Conservation (phyloP, 106 monocot genomes). For the Acanthochlamys bracteata region DNA sequence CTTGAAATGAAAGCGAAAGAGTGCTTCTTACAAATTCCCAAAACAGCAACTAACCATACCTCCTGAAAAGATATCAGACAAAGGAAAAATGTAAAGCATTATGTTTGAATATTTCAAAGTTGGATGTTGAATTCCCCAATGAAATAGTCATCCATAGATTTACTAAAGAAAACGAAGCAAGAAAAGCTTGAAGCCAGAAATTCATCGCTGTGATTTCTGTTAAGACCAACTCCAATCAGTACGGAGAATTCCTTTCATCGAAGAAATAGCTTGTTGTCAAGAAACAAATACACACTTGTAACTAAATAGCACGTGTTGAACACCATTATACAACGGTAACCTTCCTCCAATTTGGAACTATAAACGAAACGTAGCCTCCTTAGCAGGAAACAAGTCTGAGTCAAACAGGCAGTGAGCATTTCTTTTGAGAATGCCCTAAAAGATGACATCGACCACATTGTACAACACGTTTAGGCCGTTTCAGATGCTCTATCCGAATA, state of each 20-base stretch:
- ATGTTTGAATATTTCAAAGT: no score
- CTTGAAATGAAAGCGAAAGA: no score
- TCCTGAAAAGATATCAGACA: no score
- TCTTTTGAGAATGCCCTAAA: constrained; percentile 97
- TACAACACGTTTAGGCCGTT: constrained; percentile 82
- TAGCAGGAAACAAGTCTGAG: neutral
- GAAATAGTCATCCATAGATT: no score
- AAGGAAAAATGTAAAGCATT: no score
- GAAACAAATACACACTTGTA: neutral
- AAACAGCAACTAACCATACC: no score
- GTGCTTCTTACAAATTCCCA: no score
- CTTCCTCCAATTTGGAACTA: neutral
- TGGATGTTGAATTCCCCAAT: no score
- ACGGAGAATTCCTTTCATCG: neutral
- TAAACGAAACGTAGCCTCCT: neutral
- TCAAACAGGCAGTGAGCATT: constrained; percentile 65
- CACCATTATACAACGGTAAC: neutral
- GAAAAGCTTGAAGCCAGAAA: no score
- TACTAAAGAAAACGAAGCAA: no score
- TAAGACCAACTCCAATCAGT: no score
- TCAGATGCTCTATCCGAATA: constrained; percentile 81
- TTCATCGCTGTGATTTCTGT: no score
- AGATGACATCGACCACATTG: constrained; percentile 98
- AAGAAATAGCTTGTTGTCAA: neutral
- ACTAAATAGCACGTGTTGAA: neutral